A percentile compares a stretch with the other conserved stretches of the same genome.
These are phyloP conservation scores for Candida pini DNA, from an alignment of 805 yeast species.

Conservation along the genomic window DNA sequence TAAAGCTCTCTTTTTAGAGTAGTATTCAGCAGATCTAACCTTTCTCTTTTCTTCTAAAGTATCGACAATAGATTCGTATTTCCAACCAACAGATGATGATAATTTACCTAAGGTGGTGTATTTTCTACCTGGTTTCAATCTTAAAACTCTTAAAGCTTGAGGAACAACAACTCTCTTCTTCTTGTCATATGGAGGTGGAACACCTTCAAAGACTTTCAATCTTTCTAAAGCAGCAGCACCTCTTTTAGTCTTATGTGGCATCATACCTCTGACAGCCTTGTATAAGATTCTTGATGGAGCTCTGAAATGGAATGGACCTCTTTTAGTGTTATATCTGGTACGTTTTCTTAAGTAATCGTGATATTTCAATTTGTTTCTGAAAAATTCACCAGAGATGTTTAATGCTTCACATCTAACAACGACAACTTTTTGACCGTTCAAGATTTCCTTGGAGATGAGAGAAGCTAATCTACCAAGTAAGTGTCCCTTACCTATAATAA, in stretches of 20 bases:
- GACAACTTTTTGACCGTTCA: conserved; percentile 97
- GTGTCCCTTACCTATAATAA: conserved; percentile 82
- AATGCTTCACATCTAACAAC: conserved; percentile 96
- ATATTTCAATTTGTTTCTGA: conserved; percentile 99
- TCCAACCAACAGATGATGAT: conserved; percentile 98
- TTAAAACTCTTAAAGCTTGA: conserved; percentile 97
- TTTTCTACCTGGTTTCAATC: conserved; percentile 99
- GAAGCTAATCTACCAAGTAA: conserved; percentile 99
- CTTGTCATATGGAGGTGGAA: conserved; percentile 99
- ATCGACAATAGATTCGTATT: conserved; percentile 96
- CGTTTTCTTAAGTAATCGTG: conserved; percentile 99
- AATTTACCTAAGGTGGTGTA: conserved; percentile 97
- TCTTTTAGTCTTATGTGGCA: conserved; percentile 99
- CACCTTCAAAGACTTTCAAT: conserved; percentile 99
- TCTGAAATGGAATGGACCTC: conserved; percentile 99
- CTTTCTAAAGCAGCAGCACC: conserved; percentile 99
- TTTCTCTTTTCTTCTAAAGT: conserved; percentile 99
- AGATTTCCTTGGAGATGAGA: conserved; percentile 95
- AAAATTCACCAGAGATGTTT: conserved; percentile 99
- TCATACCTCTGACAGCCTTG: conserved; percentile 99
- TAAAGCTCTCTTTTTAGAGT: conserved; percentile 97
- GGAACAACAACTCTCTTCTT: conserved; percentile 99
- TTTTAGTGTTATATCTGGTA: conserved; percentile 96
- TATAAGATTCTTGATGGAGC: conserved; percentile 99
- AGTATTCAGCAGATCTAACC: conserved; percentile 98